Evolutionary conservation across 1,139 yeast species (phyloP).

Genomic region (Blastobotrys indianensis): DNA sequence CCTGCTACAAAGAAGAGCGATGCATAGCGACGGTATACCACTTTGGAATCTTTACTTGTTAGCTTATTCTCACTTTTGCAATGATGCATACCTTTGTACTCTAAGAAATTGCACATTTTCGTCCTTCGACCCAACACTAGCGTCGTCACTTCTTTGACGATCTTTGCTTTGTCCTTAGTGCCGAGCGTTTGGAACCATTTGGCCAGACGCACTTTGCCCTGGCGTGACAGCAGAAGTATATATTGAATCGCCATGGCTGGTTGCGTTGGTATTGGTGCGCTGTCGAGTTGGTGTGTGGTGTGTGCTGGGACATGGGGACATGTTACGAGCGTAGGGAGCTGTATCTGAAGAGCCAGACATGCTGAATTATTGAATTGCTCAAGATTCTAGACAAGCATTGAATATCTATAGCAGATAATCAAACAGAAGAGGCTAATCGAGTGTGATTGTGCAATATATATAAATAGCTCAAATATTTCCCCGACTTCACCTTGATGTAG

Average conservation of each 20-base stretch:
- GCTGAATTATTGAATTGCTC: too few species aligned
- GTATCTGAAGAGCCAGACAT: too few species aligned
- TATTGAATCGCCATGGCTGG: slow-evolving; percentile 64
- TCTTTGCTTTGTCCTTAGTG: slow-evolving; percentile 76
- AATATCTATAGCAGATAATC: too few species aligned
- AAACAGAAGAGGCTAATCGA: too few species aligned
- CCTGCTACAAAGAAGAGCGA: slow-evolving; percentile 87
- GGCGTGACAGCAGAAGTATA: slow-evolving; percentile 76
- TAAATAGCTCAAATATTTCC: too few species aligned
- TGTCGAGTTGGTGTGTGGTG: background rate
- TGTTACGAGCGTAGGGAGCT: too few species aligned
- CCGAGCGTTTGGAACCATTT: slow-evolving; percentile 87
- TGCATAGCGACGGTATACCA: slow-evolving; percentile 88
- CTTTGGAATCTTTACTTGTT: slow-evolving; percentile 53
- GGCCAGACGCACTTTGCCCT: slow-evolving; percentile 87
- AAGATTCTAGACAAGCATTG: too few species aligned
- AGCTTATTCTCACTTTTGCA: background rate
- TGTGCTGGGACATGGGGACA: background rate
- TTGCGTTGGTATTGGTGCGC: background rate
- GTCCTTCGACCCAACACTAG: slow-evolving; percentile 78
- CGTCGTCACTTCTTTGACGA: slow-evolving; percentile 81
- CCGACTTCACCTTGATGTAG: too few species aligned
- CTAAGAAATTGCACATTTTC: slow-evolving; percentile 94
- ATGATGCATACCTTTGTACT: slow-evolving; percentile 48
- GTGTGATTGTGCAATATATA: too few species aligned